Evolutionary conservation across 2,329 filamentous ascomycete species (phyloP), one percentile per base, ranked within the genome.

Genomic region (Fusarium circinatum): DNA sequence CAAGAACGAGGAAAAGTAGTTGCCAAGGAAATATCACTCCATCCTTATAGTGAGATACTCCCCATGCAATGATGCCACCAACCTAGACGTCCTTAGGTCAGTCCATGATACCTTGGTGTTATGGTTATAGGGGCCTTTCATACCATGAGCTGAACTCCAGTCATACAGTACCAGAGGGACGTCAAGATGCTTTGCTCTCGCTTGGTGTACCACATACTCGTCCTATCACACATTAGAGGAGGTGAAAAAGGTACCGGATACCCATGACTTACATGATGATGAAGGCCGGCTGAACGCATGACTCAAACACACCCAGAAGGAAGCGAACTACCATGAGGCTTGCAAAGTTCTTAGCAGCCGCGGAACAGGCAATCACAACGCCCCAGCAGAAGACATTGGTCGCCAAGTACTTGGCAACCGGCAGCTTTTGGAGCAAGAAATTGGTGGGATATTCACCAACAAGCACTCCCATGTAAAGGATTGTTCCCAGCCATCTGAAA

Each of bases 401-500:
- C 9, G 83, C 80, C 10, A 87, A 79, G 60, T 83, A 84, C 65
- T 85, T 86, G 6, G 82, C 85, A 3, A 85, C 71, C 0, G 85
- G 85, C 13, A 87, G 73, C 13, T 84, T 84, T 47, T 85, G 84
- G 17, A 88, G 78, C 18, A 88, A 76, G 14, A 85, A 78, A 1
- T 85, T 85, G 6, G 84, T 84, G 1, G 86, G 84, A 65, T 85
- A 87, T 39, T 86, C 83, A 62, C 84, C 85, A 18, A 80, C 80
- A 13, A 88, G 82, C 74, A 87, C 86, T 30, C 79, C 78, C 18
- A 82, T 76, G 68, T 82, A 82, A 9, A 82, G 74, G 41, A 81
- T 77, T 1, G 78, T 79, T 32, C 79, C 79, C 17, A 94, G 83
- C 92, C 91, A 94, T 55, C 45, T 48, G 45, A 22, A 8, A 0